phyloP scores from a whole-genome alignment of 345 rosid species.

The Citrus unshiu region DNA sequence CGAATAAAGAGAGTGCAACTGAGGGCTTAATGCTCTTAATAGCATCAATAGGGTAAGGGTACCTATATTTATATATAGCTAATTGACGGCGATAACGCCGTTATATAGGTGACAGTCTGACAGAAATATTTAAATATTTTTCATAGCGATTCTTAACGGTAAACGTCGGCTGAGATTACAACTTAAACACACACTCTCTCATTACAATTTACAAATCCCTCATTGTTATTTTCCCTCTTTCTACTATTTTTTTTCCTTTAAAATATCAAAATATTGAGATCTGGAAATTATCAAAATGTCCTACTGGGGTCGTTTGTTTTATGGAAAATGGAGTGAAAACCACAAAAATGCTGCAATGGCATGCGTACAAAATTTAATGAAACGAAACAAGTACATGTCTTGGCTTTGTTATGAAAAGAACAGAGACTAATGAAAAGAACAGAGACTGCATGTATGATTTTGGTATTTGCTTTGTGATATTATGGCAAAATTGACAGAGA shows the following conservation, averaged over 20 bases:
- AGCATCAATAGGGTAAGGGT: not conserved
- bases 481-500: not conserved
- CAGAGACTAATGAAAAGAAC: not conserved
- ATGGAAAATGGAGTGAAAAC: slow-evolving; percentile 14
- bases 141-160: slow-evolving; percentile 18
- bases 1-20: slow-evolving; percentile 15
- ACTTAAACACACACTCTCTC: not conserved
- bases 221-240: not conserved
- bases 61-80: slow-evolving; percentile 31
- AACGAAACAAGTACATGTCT: not conserved
- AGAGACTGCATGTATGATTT: not conserved
- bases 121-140: slow-evolving; percentile 1
- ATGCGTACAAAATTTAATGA: slow-evolving; percentile 3
- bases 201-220: not conserved
- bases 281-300: not conserved
- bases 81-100: slow-evolving; percentile 50
- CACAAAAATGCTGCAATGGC: slow-evolving; percentile 7
- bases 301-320: slow-evolving; percentile 12
- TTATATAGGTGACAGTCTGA: slow-evolving; percentile 18
- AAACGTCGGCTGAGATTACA: slow-evolving; percentile 16
- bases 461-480: not conserved
- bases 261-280: not conserved
- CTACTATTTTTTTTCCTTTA: not conserved
- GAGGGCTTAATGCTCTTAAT: not conserved
- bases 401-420: not conserved